phyloP scores from a whole-genome alignment of 192 early-diverging fungal species.

The Coemansia sp. region DNA sequence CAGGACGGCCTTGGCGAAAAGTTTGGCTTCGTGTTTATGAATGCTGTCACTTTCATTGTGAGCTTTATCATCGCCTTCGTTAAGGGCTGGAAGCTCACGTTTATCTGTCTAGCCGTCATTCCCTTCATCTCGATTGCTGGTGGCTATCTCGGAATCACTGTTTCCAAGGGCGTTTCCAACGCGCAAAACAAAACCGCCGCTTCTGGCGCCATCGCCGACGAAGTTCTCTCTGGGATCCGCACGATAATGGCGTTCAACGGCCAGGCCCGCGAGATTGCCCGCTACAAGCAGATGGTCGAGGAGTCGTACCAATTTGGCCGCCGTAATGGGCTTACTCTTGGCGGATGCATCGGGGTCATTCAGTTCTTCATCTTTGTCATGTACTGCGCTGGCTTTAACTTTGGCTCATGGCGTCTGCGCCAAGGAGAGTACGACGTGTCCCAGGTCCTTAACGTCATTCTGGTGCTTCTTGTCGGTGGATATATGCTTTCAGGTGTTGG shows the following conservation, averaged over 20 bases:
- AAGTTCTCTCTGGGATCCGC: slow-evolving; percentile 77
- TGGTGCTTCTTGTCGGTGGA: slow-evolving; percentile 82
- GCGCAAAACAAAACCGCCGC: slow-evolving; percentile 71
- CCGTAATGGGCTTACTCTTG: slow-evolving; percentile 60
- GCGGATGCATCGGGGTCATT: slow-evolving; percentile 68
- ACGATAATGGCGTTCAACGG: slow-evolving; percentile 83
- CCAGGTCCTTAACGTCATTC: slow-evolving; percentile 76
- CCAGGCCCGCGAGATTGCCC: slow-evolving; percentile 66
- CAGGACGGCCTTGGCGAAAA: slow-evolving; percentile 90
- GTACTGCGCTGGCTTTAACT: slow-evolving; percentile 79
- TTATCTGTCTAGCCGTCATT: slow-evolving; percentile 75
- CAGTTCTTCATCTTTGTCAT: slow-evolving; percentile 73
- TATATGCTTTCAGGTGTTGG: slow-evolving; percentile 66
- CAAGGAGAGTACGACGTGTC: slow-evolving; percentile 41
- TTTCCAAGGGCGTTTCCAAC: slow-evolving; percentile 42
- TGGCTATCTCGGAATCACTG: slow-evolving; percentile 56
- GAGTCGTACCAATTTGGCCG: slow-evolving; percentile 65
- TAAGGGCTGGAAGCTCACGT: slow-evolving; percentile 76
- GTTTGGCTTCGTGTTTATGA: slow-evolving; percentile 66
- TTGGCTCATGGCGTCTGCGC: slow-evolving; percentile 63
- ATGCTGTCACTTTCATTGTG: slow-evolving; percentile 66
- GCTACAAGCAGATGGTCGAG: slow-evolving; percentile 66
- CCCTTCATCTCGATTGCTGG: slow-evolving; percentile 65
- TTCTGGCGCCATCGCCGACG: slow-evolving; percentile 82
- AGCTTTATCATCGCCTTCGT: slow-evolving; percentile 80